phyloP scores from a whole-genome alignment of 2,329 filamentous ascomycete species.

The Hypocreales sp. region DNA sequence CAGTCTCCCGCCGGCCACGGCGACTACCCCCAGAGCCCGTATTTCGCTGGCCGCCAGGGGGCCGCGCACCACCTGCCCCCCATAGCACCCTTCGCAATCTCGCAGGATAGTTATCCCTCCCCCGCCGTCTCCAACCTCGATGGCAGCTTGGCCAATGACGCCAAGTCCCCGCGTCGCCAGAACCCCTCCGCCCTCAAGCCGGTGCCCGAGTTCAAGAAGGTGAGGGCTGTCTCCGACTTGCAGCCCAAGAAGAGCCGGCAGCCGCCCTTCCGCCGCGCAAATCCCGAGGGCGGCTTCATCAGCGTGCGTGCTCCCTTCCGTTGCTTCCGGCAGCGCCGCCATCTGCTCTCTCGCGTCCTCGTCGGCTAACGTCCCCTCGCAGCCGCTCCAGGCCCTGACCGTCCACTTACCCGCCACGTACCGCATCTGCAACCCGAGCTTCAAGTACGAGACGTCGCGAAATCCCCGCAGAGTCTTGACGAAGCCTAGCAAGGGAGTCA shows the following conservation, averaged over 20 bases:
- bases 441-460: constrained; percentile 97
- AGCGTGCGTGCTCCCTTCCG: constrained; percentile 46
- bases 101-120: constrained; percentile 58
- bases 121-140: constrained; percentile 59
- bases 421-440: constrained; percentile 92
- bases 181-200: constrained; percentile 37
- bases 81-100: constrained; percentile 51
- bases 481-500: constrained; percentile 94
- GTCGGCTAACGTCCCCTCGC: constrained; percentile 3
- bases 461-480: constrained; percentile 92
- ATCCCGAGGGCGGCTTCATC: constrained; percentile 94
- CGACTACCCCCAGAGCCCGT: constrained; percentile 44
- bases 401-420: constrained; percentile 89
- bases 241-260: constrained; percentile 73
- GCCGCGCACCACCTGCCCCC: constrained; percentile 54
- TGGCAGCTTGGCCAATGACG: constrained; percentile 40
- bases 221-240: constrained; percentile 58
- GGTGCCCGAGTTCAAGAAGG: constrained; percentile 76
- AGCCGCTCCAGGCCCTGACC: constrained; percentile 92
- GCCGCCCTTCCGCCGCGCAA: constrained; percentile 80
- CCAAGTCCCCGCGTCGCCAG: constrained; percentile 41
- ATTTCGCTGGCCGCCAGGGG: constrained; percentile 37
- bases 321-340: no score
- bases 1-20: constrained; percentile 65
- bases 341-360: no score